Evolutionary conservation across 202 grass and related monocot genomes (phyloP).

Genomic region (Schoenoplectus tabernaemontani): DNA sequence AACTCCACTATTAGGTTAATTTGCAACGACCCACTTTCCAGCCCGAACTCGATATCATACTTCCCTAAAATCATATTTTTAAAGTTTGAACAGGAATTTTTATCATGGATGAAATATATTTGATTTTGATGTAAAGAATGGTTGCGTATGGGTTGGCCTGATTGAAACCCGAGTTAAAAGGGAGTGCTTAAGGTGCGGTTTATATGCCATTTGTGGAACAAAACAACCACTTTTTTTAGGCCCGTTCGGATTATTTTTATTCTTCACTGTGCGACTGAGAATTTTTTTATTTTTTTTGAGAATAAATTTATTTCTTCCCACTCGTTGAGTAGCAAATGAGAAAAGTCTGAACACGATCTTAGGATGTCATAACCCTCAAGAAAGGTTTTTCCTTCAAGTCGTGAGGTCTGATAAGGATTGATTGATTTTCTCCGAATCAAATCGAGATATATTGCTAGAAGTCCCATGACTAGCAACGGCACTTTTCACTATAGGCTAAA

Average conservation of each 20-base stretch:
- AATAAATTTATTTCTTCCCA: too few species aligned
- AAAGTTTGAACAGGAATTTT: background rate
- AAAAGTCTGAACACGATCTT: too few species aligned
- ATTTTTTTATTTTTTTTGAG: too few species aligned
- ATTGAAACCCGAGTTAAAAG: background rate
- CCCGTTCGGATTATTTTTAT: too few species aligned
- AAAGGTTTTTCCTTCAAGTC: constrained; percentile 24
- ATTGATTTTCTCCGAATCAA: constrained; percentile 19
- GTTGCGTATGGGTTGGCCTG: background rate
- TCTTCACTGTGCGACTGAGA: too few species aligned
- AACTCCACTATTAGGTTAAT: background rate
- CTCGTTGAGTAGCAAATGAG: too few species aligned
- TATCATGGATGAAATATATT: too few species aligned
- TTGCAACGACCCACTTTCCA: background rate
- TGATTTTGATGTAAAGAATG: background rate
- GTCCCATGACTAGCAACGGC: background rate
- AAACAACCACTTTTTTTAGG: constrained; percentile 22
- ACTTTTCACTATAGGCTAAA: background rate
- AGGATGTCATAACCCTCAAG: constrained; percentile 20
- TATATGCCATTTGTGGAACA: constrained; percentile 21
- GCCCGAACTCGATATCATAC: background rate
- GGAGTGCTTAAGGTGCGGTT: background rate
- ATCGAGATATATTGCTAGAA: constrained; percentile 15
- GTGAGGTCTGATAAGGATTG: constrained; percentile 16
- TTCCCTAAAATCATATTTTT: background rate